These are phyloP conservation scores for Zalaria obscura DNA, from an alignment of 2,329 filamentous ascomycete genomes.

Conservation along the genomic window DNA sequence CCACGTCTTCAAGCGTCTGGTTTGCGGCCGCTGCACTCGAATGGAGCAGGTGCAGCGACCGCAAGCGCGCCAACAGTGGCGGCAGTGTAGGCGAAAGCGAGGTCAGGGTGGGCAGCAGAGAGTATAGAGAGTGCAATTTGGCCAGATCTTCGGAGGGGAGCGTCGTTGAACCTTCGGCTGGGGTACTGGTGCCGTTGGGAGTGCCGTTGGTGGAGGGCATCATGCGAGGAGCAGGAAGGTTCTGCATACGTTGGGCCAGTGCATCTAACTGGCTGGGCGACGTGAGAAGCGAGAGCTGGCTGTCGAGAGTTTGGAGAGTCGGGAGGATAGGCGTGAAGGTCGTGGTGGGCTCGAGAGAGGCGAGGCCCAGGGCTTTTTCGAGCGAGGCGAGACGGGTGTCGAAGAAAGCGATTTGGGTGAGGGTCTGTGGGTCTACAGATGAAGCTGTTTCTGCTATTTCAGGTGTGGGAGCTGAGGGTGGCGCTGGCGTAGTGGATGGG, in stretches of 20 bases:
- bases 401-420: slow-evolving; percentile 76
- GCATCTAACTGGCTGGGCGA: slow-evolving; percentile 60
- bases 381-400: slow-evolving; percentile 66
- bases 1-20: slow-evolving; percentile 62
- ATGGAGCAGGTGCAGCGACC: slow-evolving; percentile 73
- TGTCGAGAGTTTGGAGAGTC: slow-evolving; percentile 65
- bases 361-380: slow-evolving; percentile 70
- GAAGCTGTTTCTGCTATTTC: not conserved
- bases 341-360: slow-evolving; percentile 45
- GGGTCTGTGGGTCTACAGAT: slow-evolving; percentile 36
- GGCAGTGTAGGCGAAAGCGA: slow-evolving; percentile 73
- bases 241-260: slow-evolving; percentile 51
- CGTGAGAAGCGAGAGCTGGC: slow-evolving; percentile 58
- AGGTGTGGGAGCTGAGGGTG: not conserved
- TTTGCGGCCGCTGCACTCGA: slow-evolving; percentile 72
- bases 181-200: slow-evolving; percentile 1
- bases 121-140: slow-evolving; percentile 86
- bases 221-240: slow-evolving; percentile 19
- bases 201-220: not conserved
- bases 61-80: slow-evolving; percentile 67
- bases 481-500: not conserved
- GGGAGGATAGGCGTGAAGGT: slow-evolving; percentile 58
- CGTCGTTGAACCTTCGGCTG: slow-evolving; percentile 15
- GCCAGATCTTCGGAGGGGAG: slow-evolving; percentile 51
- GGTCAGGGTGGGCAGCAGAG: slow-evolving; percentile 77